Base-by-base conservation (phyloP, 202 grass and related monocot species). In the Panicum virgatum region DNA sequence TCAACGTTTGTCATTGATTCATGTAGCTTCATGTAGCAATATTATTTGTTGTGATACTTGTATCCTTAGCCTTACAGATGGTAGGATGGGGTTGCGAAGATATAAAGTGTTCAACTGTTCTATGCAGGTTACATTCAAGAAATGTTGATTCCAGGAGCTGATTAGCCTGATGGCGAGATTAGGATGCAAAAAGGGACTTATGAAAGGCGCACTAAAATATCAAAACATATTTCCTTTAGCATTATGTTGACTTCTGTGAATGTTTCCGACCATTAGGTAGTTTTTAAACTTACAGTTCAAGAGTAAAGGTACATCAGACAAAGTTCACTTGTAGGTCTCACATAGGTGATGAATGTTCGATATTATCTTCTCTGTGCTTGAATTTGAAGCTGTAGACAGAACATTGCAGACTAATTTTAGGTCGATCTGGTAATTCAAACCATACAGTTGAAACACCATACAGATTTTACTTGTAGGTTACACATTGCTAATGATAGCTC, bases 91-190 rank as follows among this genome's bases (percentile, higher is more conserved):
- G 11, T 53, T 54, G 36, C 50, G 67, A 9, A 83, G 20, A 73
- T 51, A n/a, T 77, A 53, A 69, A 53, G 75, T 52, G 34, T 44
- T 43, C 12, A 34, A 56, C 32, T 73, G 30, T 67, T 75, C 5
- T 67, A 60, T 72, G 72, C 56, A 72, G 65, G 64, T 58, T 62
- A 82, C 34, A 64, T 15, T 72, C 54, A 56, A 65, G 53, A 62
- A 29, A 82, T 82, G 23, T 64, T 71, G 36, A 87, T 76, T 23
- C n/a, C 56, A 38, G 47, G 64, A 45, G 23, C 53, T 82, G 52
- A 27, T 27, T 54, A 42, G 56, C 23, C 45, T 63, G 77, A 77
- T 77, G 22, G 32, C 37, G 5, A 59, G 60, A 81, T 47, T 46
- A 80, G 37, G 43, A 72, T 43, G 66, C 56, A 80, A 38, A 58